Evolutionary conservation across 2,329 filamentous ascomycete species (phyloP), one percentile per base, ranked within the genome.

Genomic region (Aspergillus aculeatinus): DNA sequence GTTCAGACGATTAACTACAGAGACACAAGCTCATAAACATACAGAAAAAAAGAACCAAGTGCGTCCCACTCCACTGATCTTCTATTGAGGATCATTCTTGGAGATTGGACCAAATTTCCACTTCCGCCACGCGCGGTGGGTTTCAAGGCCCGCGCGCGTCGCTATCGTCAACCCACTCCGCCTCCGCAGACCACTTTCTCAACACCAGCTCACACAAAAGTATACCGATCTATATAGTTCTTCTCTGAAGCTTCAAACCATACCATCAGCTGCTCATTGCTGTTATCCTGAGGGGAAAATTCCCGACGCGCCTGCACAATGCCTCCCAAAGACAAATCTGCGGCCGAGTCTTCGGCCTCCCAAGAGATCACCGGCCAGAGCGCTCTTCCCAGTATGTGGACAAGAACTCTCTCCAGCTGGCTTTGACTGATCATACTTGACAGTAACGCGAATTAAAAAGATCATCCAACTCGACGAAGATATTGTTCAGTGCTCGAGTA

Each of bases 401-500:
- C 21, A 21, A 21, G 2, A 5, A 39, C 7, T 16, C 42, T 29
- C 42, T 48, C n/a, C 50, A 47, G 27, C 19, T 11, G 12, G 3
- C 12, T 16, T 35, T 10, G 42, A n/a, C 42, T 55, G 42, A 55
- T 27, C 1, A 16, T 31, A 23, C 3, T 5, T 33, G 27, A 23
- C 69, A 98, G 95, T 98, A 58, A 91, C 95, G 19, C 87, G 95
- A 70, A 91, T 99, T 60, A 97, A 97, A 79, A 96, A 96, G 79
- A 96, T 99, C 73, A 91, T 99, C 62, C 85, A 87, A 52, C 85
- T 92, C 60, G 95, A 99, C 76, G 87, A 91, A 48, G 94, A 97
- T 63, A 90, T 96, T 63, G 83, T 82, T 63, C 86, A 90, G 73
- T 96, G 92, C 76, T 96, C 93, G 51, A 96, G 93, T 76, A 96